These are phyloP conservation scores for Xylariaceae sp. DNA, from an alignment of 2,329 filamentous ascomycete species.

Conservation along the genomic window DNA sequence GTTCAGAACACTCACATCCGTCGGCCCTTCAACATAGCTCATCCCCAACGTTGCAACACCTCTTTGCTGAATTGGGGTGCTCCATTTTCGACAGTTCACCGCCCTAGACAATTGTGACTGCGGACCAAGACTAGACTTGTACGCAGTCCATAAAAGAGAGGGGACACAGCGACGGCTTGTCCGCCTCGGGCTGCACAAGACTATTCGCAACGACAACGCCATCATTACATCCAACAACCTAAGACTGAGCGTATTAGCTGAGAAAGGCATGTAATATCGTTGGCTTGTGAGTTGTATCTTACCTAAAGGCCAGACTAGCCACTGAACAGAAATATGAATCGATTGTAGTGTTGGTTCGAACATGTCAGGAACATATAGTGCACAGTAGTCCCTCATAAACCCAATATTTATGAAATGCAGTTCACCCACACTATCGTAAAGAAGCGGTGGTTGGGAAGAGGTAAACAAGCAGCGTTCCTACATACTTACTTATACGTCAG, in stretches of 20 bases:
- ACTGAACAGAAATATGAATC: background rate
- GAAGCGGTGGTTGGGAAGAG: no score
- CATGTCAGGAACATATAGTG: conserved; percentile 1
- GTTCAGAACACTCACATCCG: conserved; percentile 36
- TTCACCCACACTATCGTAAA: no score
- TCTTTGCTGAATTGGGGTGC: conserved; percentile 23
- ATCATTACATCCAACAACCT: background rate
- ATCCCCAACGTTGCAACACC: conserved; percentile 35
- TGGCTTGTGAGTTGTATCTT: background rate
- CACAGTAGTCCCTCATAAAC: background rate
- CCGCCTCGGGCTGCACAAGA: background rate
- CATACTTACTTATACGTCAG: no score
- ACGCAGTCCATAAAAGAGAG: conserved; percentile 3
- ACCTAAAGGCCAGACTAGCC: background rate
- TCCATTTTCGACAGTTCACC: conserved; percentile 4
- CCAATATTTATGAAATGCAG: no score
- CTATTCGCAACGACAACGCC: background rate
- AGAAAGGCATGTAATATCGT: background rate
- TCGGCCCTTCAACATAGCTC: conserved; percentile 43
- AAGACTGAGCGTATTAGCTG: background rate
- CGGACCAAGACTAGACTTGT: background rate
- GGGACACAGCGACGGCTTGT: conserved; percentile 1
- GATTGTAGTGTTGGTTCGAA: background rate
- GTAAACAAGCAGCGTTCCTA: no score
- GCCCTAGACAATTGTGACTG: background rate